These are phyloP conservation scores for Hibiscus mutabilis DNA, from an alignment of 345 rosid genomes.

Conservation along the genomic window DNA sequence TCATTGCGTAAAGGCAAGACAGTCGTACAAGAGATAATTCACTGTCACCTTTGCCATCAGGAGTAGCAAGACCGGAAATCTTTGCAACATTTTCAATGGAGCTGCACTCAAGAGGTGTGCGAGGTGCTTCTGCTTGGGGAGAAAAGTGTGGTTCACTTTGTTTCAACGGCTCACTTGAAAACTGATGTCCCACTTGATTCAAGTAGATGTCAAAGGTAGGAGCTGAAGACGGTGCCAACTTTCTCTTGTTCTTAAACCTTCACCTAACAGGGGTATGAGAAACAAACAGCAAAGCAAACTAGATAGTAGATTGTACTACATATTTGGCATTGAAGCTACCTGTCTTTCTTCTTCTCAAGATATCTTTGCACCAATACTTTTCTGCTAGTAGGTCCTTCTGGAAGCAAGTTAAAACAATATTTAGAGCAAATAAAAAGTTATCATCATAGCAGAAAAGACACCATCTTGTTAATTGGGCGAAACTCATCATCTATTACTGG, in stretches of 20 bases:
- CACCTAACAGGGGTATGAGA: constrained; percentile 44
- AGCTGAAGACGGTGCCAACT: constrained; percentile 25
- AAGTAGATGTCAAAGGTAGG: constrained; percentile 21
- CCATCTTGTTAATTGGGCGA: background rate
- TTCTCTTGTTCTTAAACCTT: constrained; percentile 46
- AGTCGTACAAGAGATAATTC: background rate
- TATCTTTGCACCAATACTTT: constrained; percentile 16
- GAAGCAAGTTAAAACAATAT: background rate
- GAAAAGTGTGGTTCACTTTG: constrained; percentile 11
- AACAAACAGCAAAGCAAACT: constrained; percentile 1
- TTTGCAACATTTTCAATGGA: constrained; percentile 12
- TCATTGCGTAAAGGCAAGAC: background rate
- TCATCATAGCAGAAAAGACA: background rate
- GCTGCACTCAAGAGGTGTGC: background rate
- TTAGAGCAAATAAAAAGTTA: background rate
- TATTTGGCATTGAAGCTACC: constrained; percentile 14
- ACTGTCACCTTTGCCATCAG: constrained; percentile 7
- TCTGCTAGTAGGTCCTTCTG: constrained; percentile 13
- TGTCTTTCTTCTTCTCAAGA: constrained; percentile 18
- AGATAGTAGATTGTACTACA: background rate
- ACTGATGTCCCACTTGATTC: constrained; percentile 24
- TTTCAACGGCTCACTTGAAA: constrained; percentile 22
- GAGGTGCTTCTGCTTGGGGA: background rate
- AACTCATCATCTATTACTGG: background rate
- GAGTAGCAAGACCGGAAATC: background rate